phyloP scores from a whole-genome alignment of 495 filamentous ascomycete genomes.

The Hypoxylon subgilvum region DNA sequence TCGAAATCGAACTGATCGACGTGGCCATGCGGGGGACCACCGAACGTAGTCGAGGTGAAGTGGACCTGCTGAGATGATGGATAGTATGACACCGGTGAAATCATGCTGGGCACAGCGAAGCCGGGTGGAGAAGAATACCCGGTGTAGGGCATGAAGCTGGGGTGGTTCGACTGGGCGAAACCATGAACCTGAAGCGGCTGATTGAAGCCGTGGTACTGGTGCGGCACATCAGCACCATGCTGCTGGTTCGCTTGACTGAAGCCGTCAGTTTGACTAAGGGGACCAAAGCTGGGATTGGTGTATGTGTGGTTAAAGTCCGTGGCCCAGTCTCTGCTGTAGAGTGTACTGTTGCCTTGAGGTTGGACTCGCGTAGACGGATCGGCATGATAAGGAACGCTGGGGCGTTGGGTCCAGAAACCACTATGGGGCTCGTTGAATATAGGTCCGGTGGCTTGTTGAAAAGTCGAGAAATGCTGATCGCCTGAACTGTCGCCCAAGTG shows the following conservation, averaged over 20 bases:
- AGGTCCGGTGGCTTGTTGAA: conserved; percentile 11
- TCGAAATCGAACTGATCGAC: conserved; percentile 31
- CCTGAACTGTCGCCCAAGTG: conserved; percentile 11
- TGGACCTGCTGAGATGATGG: too few relatives aligned
- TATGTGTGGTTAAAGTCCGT: conserved; percentile 41
- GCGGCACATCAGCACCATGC: too few relatives aligned
- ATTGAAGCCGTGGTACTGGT: neutral
- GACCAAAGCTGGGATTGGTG: too few relatives aligned
- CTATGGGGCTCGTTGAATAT: neutral
- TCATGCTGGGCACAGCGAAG: too few relatives aligned
- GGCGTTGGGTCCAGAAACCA: too few relatives aligned
- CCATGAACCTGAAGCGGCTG: neutral
- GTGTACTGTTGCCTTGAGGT: neutral
- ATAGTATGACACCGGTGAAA: too few relatives aligned
- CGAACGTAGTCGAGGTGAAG: too few relatives aligned
- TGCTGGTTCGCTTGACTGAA: neutral
- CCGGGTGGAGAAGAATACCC: too few relatives aligned
- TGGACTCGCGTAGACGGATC: too few relatives aligned
- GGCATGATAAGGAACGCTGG: too few relatives aligned
- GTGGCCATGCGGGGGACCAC: too few relatives aligned
- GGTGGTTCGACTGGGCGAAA: neutral
- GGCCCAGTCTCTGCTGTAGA: conserved; percentile 26
- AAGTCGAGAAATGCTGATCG: conserved; percentile 21
- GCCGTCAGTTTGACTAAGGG: conserved; percentile 18
- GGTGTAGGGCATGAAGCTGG: too few relatives aligned